phyloP scores from a whole-genome alignment of 176 grass and related monocot species.

The Canna indica region DNA sequence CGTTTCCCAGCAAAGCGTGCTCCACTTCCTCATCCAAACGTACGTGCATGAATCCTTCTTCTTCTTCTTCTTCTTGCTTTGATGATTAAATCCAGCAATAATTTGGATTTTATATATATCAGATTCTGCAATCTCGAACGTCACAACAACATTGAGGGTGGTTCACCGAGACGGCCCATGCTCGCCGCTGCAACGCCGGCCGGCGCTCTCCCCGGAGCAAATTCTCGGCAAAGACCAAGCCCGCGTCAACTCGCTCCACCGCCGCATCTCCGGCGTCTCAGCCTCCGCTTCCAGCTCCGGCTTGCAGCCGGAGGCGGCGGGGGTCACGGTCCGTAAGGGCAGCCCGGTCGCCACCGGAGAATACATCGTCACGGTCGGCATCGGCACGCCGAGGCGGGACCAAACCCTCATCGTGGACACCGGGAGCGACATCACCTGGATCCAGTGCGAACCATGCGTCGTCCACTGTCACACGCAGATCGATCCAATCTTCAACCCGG shows the following conservation, averaged over 20 bases:
- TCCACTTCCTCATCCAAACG: background rate
- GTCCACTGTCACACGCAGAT: constrained; percentile 34
- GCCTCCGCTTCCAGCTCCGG: background rate
- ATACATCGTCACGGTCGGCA: constrained; percentile 35
- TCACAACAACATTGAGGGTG: constrained; percentile 29
- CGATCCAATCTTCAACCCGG: constrained; percentile 43
- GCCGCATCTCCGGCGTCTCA: constrained; percentile 12
- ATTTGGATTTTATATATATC: background rate
- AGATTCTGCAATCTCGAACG: background rate
- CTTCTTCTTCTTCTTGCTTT: background rate
- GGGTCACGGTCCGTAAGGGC: background rate
- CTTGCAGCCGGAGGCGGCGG: background rate
- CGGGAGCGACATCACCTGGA: constrained; percentile 28
- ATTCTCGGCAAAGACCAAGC: constrained; percentile 58
- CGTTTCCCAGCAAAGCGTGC: background rate
- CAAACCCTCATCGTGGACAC: constrained; percentile 30
- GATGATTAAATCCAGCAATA: background rate
- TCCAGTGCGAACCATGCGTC: constrained; percentile 25
- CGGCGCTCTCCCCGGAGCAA: constrained; percentile 26
- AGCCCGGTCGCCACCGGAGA: background rate
- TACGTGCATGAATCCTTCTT: background rate
- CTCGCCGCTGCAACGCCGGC: constrained; percentile 29
- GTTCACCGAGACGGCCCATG: constrained; percentile 63
- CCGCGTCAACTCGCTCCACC: constrained; percentile 46
- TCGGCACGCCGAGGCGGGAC: constrained; percentile 19